These are phyloP conservation scores for Phytophthora syringae DNA, from an alignment of 352 stramenopile genomes.

Conservation along the genomic window DNA sequence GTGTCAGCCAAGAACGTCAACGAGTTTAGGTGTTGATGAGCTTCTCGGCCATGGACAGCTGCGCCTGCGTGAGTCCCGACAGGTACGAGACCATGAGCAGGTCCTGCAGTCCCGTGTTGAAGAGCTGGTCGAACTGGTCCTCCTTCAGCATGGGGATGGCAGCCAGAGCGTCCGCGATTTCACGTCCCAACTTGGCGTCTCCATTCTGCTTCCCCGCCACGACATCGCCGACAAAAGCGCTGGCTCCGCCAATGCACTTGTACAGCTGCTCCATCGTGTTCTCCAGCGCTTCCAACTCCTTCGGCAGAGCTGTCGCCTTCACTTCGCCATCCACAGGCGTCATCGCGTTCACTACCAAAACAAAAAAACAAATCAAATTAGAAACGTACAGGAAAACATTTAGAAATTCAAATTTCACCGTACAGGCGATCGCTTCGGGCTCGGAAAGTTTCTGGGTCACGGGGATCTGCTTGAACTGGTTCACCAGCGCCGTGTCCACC, in stretches of 20 bases:
- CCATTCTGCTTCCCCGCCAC: constrained; percentile 78
- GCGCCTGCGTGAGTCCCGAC: constrained; percentile 96
- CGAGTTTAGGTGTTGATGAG: constrained; percentile 91
- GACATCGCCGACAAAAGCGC: constrained; percentile 92
- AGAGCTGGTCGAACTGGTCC: constrained; percentile 97
- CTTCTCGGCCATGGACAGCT: constrained; percentile 98
- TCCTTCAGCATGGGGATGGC: constrained; percentile 93
- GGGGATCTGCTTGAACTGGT: constrained; percentile 94
- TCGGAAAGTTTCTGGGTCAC: constrained; percentile 93
- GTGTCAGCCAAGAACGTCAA: constrained; percentile 12
- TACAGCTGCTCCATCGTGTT: constrained; percentile 91
- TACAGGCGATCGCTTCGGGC: constrained; percentile 94
- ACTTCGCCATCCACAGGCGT: constrained; percentile 47
- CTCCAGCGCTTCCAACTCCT: constrained; percentile 77
- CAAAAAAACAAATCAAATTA: constrained; percentile 14
- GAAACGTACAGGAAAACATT: too few species aligned
- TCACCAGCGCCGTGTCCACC: constrained; percentile 90
- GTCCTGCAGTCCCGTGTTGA: constrained; percentile 97
- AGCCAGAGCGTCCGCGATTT: constrained; percentile 95
- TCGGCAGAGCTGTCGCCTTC: constrained; percentile 60
- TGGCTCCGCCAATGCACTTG: constrained; percentile 90
- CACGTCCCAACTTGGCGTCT: constrained; percentile 90
- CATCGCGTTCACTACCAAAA: constrained; percentile 76
- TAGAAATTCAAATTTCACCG: constrained; percentile 4
- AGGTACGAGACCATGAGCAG: constrained; percentile 99